Percentiles rank a stretch among this genome's conserved stretches.
phyloP scores from a whole-genome alignment of 192 early-diverging fungal genomes.

The Coemansia sp. region DNA sequence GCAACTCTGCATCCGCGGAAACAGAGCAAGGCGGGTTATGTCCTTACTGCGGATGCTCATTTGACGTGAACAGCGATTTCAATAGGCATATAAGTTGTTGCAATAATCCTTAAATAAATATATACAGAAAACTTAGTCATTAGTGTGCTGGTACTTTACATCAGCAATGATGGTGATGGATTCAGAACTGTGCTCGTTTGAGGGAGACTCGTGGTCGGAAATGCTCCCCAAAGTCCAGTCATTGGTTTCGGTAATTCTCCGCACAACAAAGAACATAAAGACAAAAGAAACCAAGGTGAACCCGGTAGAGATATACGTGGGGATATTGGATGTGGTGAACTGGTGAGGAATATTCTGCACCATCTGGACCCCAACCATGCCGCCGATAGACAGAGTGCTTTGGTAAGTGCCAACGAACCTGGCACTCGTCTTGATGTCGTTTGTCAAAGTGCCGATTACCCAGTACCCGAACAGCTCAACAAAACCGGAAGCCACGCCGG shows the following conservation, averaged over 20 bases:
- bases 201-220: background rate
- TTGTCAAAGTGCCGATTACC: conserved; percentile 48
- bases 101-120: background rate
- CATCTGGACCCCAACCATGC: conserved; percentile 27
- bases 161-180: conserved; percentile 20
- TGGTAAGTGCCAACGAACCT: conserved; percentile 41
- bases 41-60: conserved; percentile 8
- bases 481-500: conserved; percentile 35
- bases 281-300: conserved; percentile 21
- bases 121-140: background rate
- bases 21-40: background rate
- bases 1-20: no score
- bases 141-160: conserved; percentile 25
- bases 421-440: conserved; percentile 38
- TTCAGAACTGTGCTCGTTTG: conserved; percentile 5
- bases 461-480: conserved; percentile 47
- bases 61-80: conserved; percentile 3
- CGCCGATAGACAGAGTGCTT: conserved; percentile 37
- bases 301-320: conserved; percentile 20
- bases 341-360: conserved; percentile 14
- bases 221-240: conserved; percentile 44
- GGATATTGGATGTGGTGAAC: conserved; percentile 19
- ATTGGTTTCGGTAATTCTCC: conserved; percentile 38
- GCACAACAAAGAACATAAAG: conserved; percentile 26
- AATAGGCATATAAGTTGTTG: background rate